Base-by-base conservation (phyloP, 2,329 filamentous ascomycete species). In the Monilinia fructicola region DNA sequence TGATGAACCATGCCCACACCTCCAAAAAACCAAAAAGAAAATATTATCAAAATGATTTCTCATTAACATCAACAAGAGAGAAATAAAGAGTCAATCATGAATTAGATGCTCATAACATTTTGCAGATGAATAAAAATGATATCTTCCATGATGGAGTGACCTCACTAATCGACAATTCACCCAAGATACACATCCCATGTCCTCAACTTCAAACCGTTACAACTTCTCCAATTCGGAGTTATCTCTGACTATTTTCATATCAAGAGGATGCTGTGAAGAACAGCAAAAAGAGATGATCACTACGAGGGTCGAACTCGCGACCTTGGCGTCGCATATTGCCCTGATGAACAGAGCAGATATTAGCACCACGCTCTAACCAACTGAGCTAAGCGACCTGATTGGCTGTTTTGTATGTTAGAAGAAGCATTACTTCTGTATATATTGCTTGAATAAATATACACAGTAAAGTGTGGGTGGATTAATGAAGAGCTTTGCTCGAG, bases 351-450 rank as follows among this genome's bases (percentile, higher is more conserved):
- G 26, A n/a, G 1, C 1, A 46, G 26, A 46, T 59, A 59, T 59
- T 59, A 59, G 55, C 55, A 46, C 42, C 42, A 46, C 55, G 55
- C 55, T 59, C 40, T 46, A 46, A 59, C 55, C 40, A 59, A n/a
- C 40, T 46, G 55, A 59, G 55, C 40, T 46, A 59, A 59, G 55
- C 55, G 55, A 59, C 55, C 55, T 48, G 4, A 18, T 48, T 48
- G 12, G 21, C 48, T 48, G 12, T 9, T 38, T 59, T 48, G 18
- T 4, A 48, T 48, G 21, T 9, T 18, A 3, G 46, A 48, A 11
- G 21, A 1, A 7, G 14, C 2, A 1, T 18, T 18, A n/a, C n/a
- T 46, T 21, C 7, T 0, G 7, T 46, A 46, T 46, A 18, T 46
- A 21, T 35, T 35, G 4, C 5, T 35, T 18, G 2, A 46, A 2